A percentile compares a stretch with the other conserved stretches of the same genome.
Evolutionary conservation across 768 basidiomycete genomes (phyloP).

Genomic region (Cyclocybe cylindracea): DNA sequence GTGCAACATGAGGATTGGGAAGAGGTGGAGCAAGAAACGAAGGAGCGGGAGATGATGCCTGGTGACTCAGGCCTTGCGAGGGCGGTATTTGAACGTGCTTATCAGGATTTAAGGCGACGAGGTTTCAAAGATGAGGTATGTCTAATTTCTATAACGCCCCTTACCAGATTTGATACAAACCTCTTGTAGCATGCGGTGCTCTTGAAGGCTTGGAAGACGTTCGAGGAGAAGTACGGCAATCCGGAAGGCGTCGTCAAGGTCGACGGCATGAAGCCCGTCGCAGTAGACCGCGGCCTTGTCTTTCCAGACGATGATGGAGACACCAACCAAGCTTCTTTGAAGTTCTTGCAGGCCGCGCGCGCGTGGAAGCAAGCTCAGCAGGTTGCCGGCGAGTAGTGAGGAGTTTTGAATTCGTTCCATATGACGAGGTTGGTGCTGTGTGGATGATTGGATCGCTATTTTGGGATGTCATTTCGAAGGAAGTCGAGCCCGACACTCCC

Average conservation of each 20-base stretch:
- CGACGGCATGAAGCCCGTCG: slow-evolving; percentile 88
- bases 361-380: slow-evolving; percentile 67
- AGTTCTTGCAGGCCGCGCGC: slow-evolving; percentile 92
- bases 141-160: not conserved
- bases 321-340: slow-evolving; percentile 88
- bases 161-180: not conserved
- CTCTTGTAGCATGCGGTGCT: slow-evolving; percentile 75
- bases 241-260: slow-evolving; percentile 75
- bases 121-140: slow-evolving; percentile 83
- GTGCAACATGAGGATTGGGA: slow-evolving; percentile 62
- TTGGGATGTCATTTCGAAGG: too few relatives aligned
- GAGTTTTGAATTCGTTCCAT: too few relatives aligned
- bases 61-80: slow-evolving; percentile 72
- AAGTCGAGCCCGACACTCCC: too few relatives aligned
- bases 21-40: slow-evolving; percentile 71
- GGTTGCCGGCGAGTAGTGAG: not conserved
- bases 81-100: slow-evolving; percentile 79
- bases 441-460: too few relatives aligned
- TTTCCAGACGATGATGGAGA: slow-evolving; percentile 96
- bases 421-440: too few relatives aligned
- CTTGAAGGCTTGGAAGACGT: slow-evolving; percentile 91
- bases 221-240: slow-evolving; percentile 79
- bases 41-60: slow-evolving; percentile 62
- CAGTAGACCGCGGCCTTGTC: slow-evolving; percentile 88
- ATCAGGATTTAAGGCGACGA: slow-evolving; percentile 78